These are phyloP conservation scores for Suillus spraguei DNA, from an alignment of 768 basidiomycete species.

Conservation along the genomic window DNA sequence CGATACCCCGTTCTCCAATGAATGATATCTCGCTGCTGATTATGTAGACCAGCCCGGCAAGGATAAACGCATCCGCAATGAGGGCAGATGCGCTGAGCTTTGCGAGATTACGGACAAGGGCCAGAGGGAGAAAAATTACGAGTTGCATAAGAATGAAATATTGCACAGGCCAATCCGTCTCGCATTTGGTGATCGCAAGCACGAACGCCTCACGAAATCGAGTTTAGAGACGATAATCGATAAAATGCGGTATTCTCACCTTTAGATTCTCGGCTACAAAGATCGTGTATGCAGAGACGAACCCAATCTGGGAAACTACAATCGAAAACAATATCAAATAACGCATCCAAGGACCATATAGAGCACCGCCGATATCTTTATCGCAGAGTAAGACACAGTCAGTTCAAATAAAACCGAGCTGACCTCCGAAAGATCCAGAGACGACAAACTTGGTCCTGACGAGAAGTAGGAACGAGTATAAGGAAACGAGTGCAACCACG, in stretches of 20 bases:
- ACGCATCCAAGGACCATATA: conserved; percentile 95
- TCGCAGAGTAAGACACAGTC: conserved; percentile 6
- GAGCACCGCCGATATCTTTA: conserved; percentile 86
- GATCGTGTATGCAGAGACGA: conserved; percentile 90
- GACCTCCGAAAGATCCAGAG: conserved; percentile 92
- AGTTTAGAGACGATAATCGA: background rate
- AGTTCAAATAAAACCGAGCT: conserved; percentile 21
- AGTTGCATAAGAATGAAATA: conserved; percentile 86
- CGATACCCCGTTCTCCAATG: conserved; percentile 68
- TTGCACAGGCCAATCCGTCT: conserved; percentile 63
- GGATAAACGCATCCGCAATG: conserved; percentile 92
- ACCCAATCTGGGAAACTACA: conserved; percentile 86
- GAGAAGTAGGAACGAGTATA: conserved; percentile 93
- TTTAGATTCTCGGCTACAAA: conserved; percentile 92
- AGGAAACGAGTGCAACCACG: conserved; percentile 81
- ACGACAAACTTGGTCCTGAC: conserved; percentile 87
- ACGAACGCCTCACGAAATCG: conserved; percentile 69
- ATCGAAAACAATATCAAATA: conserved; percentile 87
- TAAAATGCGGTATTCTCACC: conserved; percentile 27
- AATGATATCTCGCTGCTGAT: conserved; percentile 82
- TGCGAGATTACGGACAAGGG: conserved; percentile 90
- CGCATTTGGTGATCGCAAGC: conserved; percentile 76
- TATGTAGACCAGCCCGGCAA: conserved; percentile 85
- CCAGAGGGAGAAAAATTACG: conserved; percentile 86
- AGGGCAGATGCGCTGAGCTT: conserved; percentile 92